phyloP scores from a whole-genome alignment of 352 stramenopile genomes.

The Globisporangium splendens region DNA sequence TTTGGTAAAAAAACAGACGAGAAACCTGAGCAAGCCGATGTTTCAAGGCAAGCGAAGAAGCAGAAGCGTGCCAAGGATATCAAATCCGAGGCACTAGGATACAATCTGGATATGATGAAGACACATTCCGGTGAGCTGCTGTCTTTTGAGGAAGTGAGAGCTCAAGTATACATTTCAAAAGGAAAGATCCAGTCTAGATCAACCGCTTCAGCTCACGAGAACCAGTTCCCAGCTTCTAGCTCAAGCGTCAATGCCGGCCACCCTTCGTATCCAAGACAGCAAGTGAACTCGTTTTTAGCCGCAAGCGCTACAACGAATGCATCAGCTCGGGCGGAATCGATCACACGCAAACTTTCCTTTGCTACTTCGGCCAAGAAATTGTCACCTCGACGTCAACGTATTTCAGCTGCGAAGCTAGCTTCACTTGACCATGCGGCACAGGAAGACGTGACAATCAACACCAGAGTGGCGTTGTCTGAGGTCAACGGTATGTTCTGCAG shows the following conservation, averaged over 20 bases:
- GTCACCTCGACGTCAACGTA: conserved; percentile 7
- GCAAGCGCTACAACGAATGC: conserved; percentile 5
- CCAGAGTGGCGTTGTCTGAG: conserved; percentile 74
- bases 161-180: conserved; percentile 23
- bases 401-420: conserved; percentile 12
- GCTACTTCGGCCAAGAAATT: conserved; percentile 17
- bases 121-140: conserved; percentile 37
- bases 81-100: conserved; percentile 32
- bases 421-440: conserved; percentile 38
- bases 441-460: conserved; percentile 89
- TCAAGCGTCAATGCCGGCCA: not conserved
- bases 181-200: conserved; percentile 1
- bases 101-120: conserved; percentile 41
- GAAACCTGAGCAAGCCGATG: not conserved
- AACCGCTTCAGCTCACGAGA: conserved; percentile 14
- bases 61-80: conserved; percentile 16
- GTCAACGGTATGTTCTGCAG: conserved; percentile 89
- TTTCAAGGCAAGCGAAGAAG: conserved; percentile 9
- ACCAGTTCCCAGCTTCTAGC: conserved; percentile 17
- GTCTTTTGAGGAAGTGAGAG: conserved; percentile 82
- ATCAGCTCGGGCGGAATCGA: conserved; percentile 13
- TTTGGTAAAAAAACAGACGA: conserved; percentile 22
- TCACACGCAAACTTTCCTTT: conserved; percentile 22
- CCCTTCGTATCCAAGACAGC: not conserved
- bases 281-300: conserved; percentile 18